Percentiles rank a stretch among this genome's conserved stretches.
phyloP scores from a whole-genome alignment of 108 stramenopile genomes.

The Nitzschia palea region DNA sequence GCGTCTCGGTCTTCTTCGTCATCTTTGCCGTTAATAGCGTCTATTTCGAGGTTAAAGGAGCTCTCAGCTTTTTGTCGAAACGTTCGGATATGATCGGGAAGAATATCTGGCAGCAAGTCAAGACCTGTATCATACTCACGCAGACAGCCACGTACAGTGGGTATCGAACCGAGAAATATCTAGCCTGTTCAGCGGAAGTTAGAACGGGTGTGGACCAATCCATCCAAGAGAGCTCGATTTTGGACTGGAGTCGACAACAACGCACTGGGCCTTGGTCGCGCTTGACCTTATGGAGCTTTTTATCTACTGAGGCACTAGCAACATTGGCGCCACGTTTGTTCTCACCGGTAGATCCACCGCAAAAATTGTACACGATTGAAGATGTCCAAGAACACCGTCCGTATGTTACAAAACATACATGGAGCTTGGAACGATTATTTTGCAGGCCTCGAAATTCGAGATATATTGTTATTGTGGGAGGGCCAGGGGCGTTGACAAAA shows the following conservation, averaged over 20 bases:
- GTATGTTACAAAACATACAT: slow-evolving; percentile 46
- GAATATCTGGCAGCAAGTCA: not conserved
- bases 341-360: slow-evolving; percentile 8
- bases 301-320: not conserved
- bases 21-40: slow-evolving; percentile 40
- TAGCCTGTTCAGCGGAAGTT: not conserved
- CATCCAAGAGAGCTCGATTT: not conserved
- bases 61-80: slow-evolving; percentile 19
- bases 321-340: not conserved
- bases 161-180: not conserved
- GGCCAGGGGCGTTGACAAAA: slow-evolving; percentile 29
- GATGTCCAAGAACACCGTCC: slow-evolving; percentile 51
- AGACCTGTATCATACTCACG: not conserved
- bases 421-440: slow-evolving; percentile 43
- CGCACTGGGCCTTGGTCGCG: not conserved
- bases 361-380: slow-evolving; percentile 39
- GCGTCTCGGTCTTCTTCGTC: slow-evolving; percentile 27
- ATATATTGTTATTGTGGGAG: slow-evolving; percentile 33
- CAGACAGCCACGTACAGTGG: not conserved
- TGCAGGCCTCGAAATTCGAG: slow-evolving; percentile 33
- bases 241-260: not conserved
- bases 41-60: slow-evolving; percentile 43
- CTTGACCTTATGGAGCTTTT: not conserved
- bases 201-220: not conserved
- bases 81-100: not conserved